Base-by-base conservation (phyloP, 768 basidiomycete genomes). In the Suillus tomentosus region DNA sequence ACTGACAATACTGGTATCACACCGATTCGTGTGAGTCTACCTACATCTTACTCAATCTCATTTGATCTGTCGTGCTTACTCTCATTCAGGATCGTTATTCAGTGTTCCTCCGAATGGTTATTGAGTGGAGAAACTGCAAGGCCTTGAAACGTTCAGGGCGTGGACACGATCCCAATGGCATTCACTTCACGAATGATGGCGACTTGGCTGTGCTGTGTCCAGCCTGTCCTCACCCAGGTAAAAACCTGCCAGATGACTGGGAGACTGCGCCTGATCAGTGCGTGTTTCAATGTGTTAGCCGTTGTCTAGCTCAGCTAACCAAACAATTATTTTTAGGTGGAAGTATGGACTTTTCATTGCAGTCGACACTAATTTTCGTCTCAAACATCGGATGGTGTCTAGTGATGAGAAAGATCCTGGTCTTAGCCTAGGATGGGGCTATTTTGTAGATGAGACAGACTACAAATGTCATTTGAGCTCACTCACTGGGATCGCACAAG, bases 331-430 rank as follows among this genome's bases (percentile, higher is more conserved):
- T 13, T 3, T 22, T 56, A 76, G 76, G 51, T 77, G 75, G 72
- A 22, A 74, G 5, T 70, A 72, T 51, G 48, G 22, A 4, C 58
- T 71, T 11, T 73, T 73, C 56, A 50, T 77, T 4, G 70, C 69
- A 0, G 69, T 77, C 2, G 75, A 77, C 58, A 73, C 75, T 2
- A 77, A 77, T 64, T 78, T 78, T 61, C 67, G 73, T 0, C 64
- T 77, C 15, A 75, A 75, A 48, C 61, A 67, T 10, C 57, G 67
- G 45, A 69, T 69, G 36, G 69, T 70, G 1, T 75, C 73, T 11
- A 71, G 40, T 13, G 66, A 72, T 7, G 66, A 68, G n/a, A 60
- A 57, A 13, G 74, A 77, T 64, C 74, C 76, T 14, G 67, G 68
- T 9, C 69, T 77, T 6, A 73, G 71, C 56, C 53, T 64, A 24